A percentile compares a stretch with the other conserved stretches of the same genome.
These are phyloP conservation scores for Eimeria tenella DNA, from an alignment of 169 alveolate species.

Conservation along the genomic window DNA sequence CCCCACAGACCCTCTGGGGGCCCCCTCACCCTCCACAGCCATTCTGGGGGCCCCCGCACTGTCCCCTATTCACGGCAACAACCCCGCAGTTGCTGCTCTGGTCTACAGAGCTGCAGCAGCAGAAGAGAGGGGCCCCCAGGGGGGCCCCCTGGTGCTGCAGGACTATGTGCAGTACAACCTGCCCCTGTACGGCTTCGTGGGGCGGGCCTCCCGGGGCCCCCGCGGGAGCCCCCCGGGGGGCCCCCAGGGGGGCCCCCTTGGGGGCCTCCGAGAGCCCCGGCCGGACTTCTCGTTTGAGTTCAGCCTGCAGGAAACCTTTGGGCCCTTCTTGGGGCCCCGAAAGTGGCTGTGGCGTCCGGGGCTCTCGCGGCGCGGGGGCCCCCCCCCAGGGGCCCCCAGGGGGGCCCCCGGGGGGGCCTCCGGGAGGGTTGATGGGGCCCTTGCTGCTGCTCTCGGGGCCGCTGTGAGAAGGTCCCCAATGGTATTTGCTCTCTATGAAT, in stretches of 20 bases:
- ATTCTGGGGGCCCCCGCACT: not conserved
- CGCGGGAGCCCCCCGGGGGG: no score
- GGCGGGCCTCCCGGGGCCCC: not conserved
- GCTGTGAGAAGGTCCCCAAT: not conserved
- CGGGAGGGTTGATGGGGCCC: not conserved
- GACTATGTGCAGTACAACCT: not conserved
- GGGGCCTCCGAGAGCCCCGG: no score
- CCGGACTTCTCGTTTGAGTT: not conserved
- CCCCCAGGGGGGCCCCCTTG: no score
- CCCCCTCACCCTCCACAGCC: not conserved
- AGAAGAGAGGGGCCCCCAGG: not conserved
- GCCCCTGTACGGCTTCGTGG: not conserved
- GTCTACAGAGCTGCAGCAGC: not conserved
- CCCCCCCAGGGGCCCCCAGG: no score
- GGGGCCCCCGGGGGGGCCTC: not conserved
- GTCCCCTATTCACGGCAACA: not conserved
- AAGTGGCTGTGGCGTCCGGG: not conserved
- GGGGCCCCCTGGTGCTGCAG: not conserved
- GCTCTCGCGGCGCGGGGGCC: no score
- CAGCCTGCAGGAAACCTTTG: not conserved
- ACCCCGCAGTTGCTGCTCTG: not conserved
- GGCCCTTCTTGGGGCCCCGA: not conserved
- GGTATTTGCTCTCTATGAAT: not conserved
- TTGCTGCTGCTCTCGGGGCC: not conserved
- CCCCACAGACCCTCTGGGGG: no score